Evolutionary conservation across 805 yeast species (phyloP), one percentile per base, ranked within the genome.

Genomic region (Zygosaccharomyces bailii): DNA sequence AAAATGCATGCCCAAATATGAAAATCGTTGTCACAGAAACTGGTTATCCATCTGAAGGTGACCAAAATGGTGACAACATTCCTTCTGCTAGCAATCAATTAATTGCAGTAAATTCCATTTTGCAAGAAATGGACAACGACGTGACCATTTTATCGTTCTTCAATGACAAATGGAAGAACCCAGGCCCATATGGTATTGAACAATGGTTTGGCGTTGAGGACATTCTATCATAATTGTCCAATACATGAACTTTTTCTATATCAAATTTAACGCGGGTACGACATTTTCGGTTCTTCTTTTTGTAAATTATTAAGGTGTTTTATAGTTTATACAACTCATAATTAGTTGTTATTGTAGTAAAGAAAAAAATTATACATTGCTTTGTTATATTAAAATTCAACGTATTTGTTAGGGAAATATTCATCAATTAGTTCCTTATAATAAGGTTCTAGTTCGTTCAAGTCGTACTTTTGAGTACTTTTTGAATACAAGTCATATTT

Each of bases 121-220:
- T 89, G 43, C 70, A 76, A 18, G 75, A 69, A 20, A 66, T 82
- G 38, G 78, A 81, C 33, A 70, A 77, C 27, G 79, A 82, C 37
- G 78, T 79, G 39, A 83, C 90, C 3, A 75, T 90, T 46, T 72
- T 90, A 58, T 79, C 95, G 16, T 80, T 89, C n/a, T 88, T 68
- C 66, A 71, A 90, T 58, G 97, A 90, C 65, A 73, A 67, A 66
- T 90, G 97, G 97, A 90, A 90, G 63, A 57, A 60, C 8, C 89
- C 96, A 18, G 96, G 97, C 46, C 72, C 74, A 2, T 84, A 86
- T 63, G 85, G 83, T 50, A 80, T 90, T 59, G 97, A 90, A 68
- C 96, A 87, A 68, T 80, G 79, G 42, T 90, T 90, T 57, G 97
- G 97, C 57, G 70, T 79, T 51, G 70, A 76, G 45, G 63, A 72